These are phyloP conservation scores for Manihot esculenta DNA, from an alignment of 441 rosid genomes.

Conservation along the genomic window DNA sequence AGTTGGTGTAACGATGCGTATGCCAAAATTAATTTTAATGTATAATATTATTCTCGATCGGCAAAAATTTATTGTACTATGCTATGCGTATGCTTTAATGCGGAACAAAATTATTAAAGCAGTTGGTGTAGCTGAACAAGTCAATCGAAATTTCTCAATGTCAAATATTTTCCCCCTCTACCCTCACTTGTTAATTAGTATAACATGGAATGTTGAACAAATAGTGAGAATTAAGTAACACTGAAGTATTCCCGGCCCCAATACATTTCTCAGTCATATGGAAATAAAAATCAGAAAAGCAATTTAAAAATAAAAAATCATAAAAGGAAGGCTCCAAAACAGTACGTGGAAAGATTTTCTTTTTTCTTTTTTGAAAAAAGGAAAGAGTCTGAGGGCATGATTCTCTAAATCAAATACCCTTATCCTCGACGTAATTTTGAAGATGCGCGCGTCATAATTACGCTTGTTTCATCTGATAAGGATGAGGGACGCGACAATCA, in stretches of 20 bases:
- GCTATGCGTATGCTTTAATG: not conserved
- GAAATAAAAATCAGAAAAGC: too few relatives aligned
- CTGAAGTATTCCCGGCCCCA: not conserved
- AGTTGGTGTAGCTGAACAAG: not conserved
- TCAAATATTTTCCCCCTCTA: too few relatives aligned
- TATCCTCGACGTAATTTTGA: not conserved
- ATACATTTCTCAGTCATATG: not conserved
- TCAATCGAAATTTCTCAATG: not conserved
- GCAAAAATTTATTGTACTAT: not conserved
- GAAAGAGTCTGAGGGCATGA: not conserved
- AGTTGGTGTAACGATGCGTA: too few relatives aligned
- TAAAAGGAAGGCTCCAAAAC: not conserved
- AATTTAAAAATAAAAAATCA: too few relatives aligned
- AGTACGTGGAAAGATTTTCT: not conserved
- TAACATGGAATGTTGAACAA: too few relatives aligned
- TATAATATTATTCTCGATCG: too few relatives aligned
- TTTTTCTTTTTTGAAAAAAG: too few relatives aligned
- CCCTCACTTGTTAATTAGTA: too few relatives aligned
- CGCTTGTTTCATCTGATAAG: slow-evolving; percentile 18
- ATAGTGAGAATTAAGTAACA: not conserved
- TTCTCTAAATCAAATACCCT: not conserved
- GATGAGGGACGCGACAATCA: slow-evolving; percentile 15
- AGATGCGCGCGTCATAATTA: slow-evolving; percentile 9
- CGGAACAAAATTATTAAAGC: not conserved
- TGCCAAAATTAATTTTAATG: too few relatives aligned